phyloP scores from a whole-genome alignment of 2,329 filamentous ascomycete species.

The Botrytis byssoidea region DNA sequence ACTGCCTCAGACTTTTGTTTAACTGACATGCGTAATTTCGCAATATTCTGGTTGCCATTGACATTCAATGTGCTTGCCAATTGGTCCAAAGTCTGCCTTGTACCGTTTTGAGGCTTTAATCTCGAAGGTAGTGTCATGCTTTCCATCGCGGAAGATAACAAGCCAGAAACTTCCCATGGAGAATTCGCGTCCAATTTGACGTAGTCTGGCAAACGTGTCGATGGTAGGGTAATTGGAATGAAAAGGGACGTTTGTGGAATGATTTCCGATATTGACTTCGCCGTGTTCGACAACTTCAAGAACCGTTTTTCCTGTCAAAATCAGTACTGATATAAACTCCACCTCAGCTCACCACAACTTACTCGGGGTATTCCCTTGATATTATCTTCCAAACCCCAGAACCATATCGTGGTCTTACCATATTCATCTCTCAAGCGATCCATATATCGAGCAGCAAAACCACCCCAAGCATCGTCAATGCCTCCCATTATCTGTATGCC shows the following conservation, averaged over 20 bases:
- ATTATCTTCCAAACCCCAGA: conserved; percentile 76
- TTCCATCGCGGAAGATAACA: conserved; percentile 76
- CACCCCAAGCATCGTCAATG: conserved; percentile 77
- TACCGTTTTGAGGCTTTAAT: conserved; percentile 51
- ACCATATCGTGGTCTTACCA: conserved; percentile 81
- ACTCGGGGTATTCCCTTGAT: conserved; percentile 54
- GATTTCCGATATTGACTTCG: conserved; percentile 67
- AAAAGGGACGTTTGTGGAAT: conserved; percentile 72
- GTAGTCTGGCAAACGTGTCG: conserved; percentile 54
- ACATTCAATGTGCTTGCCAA: conserved; percentile 68
- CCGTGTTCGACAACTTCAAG: conserved; percentile 69
- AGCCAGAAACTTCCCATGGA: conserved; percentile 75
- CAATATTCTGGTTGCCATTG: conserved; percentile 77
- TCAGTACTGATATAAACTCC: conserved; percentile 22
- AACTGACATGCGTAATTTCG: conserved; percentile 65
- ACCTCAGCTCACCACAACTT: conserved; percentile 33
- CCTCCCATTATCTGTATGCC: conserved; percentile 75
- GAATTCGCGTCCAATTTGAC: conserved; percentile 62
- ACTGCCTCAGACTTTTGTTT: conserved; percentile 25
- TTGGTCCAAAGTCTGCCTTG: conserved; percentile 53
- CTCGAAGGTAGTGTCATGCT: conserved; percentile 75
- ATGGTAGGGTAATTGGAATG: conserved; percentile 68
- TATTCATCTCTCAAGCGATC: conserved; percentile 86
- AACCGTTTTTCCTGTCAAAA: conserved; percentile 56
- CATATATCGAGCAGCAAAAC: conserved; percentile 70